A percentile compares a stretch with the other conserved stretches of the same genome.
Evolutionary conservation across 2,329 filamentous ascomycete genomes (phyloP).

Genomic region (Pseudogymnoascus sp.): DNA sequence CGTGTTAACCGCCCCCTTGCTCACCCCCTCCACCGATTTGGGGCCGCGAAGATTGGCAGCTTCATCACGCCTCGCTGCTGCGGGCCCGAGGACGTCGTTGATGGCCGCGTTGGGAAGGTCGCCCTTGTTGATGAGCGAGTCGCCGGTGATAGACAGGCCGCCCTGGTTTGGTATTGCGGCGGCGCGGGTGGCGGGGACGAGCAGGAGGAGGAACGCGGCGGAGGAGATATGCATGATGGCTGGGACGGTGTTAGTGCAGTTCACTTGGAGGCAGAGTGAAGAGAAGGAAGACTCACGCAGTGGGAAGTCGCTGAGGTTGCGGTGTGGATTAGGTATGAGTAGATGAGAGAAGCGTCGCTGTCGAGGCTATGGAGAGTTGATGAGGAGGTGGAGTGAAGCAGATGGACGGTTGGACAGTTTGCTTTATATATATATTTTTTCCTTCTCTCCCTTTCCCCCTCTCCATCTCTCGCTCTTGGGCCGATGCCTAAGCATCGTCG

Average conservation of each 20-base stretch:
- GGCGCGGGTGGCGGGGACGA: background rate
- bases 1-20: no score
- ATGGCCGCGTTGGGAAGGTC: no score
- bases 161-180: background rate
- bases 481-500: background rate
- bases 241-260: background rate
- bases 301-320: background rate
- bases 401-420: background rate
- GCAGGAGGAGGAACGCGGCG: background rate
- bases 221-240: background rate
- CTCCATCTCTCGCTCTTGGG: background rate
- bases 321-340: background rate
- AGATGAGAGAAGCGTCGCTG: background rate
- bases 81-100: no score
- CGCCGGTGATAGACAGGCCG: no score
- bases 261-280: background rate
- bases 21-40: no score
- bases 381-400: background rate
- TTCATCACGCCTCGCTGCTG: no score
- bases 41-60: no score
- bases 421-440: background rate
- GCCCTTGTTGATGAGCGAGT: no score
- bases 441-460: no score
- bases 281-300: background rate
- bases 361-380: background rate